These are phyloP conservation scores for Colletotrichum lupini DNA, from an alignment of 2,329 filamentous ascomycete genomes.

Conservation along the genomic window DNA sequence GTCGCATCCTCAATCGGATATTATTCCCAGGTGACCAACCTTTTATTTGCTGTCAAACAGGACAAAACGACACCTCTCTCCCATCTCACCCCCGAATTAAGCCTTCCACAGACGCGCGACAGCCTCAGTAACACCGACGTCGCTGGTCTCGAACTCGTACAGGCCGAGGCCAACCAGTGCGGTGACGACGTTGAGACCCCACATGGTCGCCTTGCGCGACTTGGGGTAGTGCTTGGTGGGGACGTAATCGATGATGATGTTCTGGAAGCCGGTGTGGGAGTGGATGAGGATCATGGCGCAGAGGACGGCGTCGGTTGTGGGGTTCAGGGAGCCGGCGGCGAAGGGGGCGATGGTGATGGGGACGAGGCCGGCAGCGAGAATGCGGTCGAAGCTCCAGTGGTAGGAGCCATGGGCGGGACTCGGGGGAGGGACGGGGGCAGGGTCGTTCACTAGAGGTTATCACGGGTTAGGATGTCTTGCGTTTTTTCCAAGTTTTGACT, in stretches of 20 bases:
- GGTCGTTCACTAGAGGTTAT: conserved; percentile 79
- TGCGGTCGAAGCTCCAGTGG: conserved; percentile 97
- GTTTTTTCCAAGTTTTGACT: not conserved
- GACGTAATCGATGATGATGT: conserved; percentile 91
- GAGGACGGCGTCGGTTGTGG: conserved; percentile 85
- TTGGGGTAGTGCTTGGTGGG: conserved; percentile 77
- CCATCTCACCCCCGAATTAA: conserved; percentile 48
- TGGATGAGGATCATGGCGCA: conserved; percentile 88
- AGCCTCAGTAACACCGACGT: conserved; percentile 92
- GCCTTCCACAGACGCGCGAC: conserved; percentile 92
- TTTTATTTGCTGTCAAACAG: not conserved
- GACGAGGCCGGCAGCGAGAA: conserved; percentile 82
- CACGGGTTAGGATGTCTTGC: conserved; percentile 32
- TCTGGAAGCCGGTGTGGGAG: conserved; percentile 96
- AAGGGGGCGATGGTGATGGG: conserved; percentile 93
- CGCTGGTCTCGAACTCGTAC: conserved; percentile 99
- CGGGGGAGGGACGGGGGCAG: conserved; percentile 77
- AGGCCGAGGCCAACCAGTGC: conserved; percentile 86
- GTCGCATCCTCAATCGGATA: not conserved
- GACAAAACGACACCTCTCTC: not conserved
- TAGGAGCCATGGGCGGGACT: conserved; percentile 90
- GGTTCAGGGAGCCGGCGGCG: conserved; percentile 90
- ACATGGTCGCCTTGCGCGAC: conserved; percentile 74
- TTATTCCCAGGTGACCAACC: too few species aligned
- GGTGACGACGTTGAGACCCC: conserved; percentile 83